Conservation (phyloP, 305 asterid genomes). For the Vinca major region DNA sequence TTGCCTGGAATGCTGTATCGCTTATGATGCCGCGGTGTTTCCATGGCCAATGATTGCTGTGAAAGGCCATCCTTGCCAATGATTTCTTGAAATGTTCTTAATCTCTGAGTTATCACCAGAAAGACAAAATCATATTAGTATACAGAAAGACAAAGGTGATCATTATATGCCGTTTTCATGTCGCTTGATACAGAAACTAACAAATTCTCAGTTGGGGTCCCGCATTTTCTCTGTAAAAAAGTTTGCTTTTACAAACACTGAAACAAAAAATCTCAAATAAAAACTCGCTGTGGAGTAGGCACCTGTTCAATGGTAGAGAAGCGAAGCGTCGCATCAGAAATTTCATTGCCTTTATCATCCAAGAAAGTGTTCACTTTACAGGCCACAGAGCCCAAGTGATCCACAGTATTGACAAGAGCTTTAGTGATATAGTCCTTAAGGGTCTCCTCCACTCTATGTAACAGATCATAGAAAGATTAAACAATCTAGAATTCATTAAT, state of each 20-base stretch:
- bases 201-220: no score
- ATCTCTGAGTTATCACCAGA: slow-evolving; percentile 32
- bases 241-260: no score
- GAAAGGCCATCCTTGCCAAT: slow-evolving; percentile 33
- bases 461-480: not conserved
- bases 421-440: slow-evolving; percentile 65
- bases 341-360: slow-evolving; percentile 53
- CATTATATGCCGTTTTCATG: not conserved
- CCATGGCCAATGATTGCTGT: slow-evolving; percentile 38
- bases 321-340: slow-evolving; percentile 39
- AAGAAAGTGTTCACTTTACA: slow-evolving; percentile 58
- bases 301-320: slow-evolving; percentile 73
- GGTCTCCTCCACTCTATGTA: slow-evolving; percentile 56
- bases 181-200: not conserved
- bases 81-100: slow-evolving; percentile 33
- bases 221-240: no score
- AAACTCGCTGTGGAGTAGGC: not conserved
- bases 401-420: slow-evolving; percentile 78
- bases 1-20: slow-evolving; percentile 52
- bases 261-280: no score
- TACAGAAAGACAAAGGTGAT: slow-evolving; percentile 1
- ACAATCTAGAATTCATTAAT: not conserved
- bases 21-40: slow-evolving; percentile 55
- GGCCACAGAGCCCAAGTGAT: slow-evolving; percentile 83
- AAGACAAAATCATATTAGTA: not conserved